Percentiles rank a stretch among this genome's conserved stretches.
phyloP scores from a whole-genome alignment of 129 eudicot genomes.

The Mikania micrantha region DNA sequence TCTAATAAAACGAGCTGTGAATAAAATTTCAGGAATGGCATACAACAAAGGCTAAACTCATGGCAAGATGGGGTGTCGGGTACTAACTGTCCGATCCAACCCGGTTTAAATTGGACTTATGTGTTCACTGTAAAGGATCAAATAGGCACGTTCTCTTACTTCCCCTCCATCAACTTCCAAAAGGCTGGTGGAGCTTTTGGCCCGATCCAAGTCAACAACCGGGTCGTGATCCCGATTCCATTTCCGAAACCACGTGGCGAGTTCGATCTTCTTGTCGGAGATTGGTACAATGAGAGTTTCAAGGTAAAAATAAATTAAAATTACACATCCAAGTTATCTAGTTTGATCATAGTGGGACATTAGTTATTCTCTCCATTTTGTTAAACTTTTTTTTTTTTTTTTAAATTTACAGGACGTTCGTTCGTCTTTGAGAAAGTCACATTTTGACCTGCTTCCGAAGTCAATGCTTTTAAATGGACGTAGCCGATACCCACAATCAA shows the following conservation, averaged over 20 bases:
- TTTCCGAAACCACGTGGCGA: constrained; percentile 38
- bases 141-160: constrained; percentile 49
- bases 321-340: not conserved
- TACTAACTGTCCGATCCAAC: constrained; percentile 57
- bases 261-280: constrained; percentile 54
- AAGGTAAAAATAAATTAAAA: constrained; percentile 46
- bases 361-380: not conserved
- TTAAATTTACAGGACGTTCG: constrained; percentile 24
- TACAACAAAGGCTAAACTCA: constrained; percentile 57
- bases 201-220: constrained; percentile 49
- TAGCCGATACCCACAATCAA: constrained; percentile 33
- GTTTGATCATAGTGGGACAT: not conserved
- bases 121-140: constrained; percentile 47
- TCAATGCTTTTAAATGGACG: constrained; percentile 49
- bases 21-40: constrained; percentile 37
- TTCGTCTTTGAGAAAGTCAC: constrained; percentile 13
- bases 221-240: constrained; percentile 27
- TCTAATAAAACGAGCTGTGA: not conserved
- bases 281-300: constrained; percentile 43
- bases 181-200: constrained; percentile 70
- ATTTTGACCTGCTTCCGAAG: constrained; percentile 18
- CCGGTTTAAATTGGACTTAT: constrained; percentile 53
- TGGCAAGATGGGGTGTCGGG: constrained; percentile 76
- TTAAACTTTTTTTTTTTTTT: not conserved
- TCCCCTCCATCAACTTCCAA: constrained; percentile 49